These are phyloP conservation scores for Pouteria campechiana DNA, from an alignment of 179 eudicot genomes.

Conservation along the genomic window DNA sequence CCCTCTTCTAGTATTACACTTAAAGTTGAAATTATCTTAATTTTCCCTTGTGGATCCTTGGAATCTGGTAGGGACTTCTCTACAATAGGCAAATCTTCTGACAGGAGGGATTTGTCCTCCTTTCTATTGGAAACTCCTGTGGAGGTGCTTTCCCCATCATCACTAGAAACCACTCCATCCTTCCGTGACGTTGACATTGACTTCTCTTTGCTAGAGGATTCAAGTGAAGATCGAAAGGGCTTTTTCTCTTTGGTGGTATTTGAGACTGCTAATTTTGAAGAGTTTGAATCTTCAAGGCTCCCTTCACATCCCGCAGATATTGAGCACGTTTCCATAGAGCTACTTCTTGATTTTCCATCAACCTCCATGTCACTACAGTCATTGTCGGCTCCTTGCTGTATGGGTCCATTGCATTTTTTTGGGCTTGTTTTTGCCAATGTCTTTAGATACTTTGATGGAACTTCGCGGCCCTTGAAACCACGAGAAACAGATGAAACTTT, in stretches of 20 bases:
- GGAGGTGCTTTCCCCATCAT: constrained; percentile 5
- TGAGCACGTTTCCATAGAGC: constrained; percentile 7
- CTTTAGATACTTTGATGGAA: constrained; percentile 13
- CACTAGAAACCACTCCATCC: constrained; percentile 6
- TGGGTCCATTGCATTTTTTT: constrained; percentile 5
- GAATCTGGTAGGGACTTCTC: constrained; percentile 5
- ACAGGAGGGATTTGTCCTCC: constrained; percentile 4
- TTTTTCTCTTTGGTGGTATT: constrained; percentile 1
- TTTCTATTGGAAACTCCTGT: no score
- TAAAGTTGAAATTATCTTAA: no score
- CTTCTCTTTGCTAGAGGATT: constrained; percentile 13
- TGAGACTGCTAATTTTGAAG: neutral
- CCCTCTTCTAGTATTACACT: no score
- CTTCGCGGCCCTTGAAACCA: constrained; percentile 2
- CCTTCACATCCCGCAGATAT: constrained; percentile 4
- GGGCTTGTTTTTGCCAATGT: constrained; percentile 12
- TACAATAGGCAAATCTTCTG: constrained; percentile 1
- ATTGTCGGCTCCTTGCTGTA: constrained; percentile 11
- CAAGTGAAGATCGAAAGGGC: constrained; percentile 5
- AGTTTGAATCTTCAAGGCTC: neutral
- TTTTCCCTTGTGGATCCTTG: constrained; percentile 2
- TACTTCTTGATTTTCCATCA: constrained; percentile 17
- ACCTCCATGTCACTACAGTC: constrained; percentile 19
- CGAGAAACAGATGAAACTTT: constrained; percentile 3
- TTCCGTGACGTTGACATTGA: constrained; percentile 5